Evolutionary conservation across 2,329 filamentous ascomycete genomes (phyloP), one percentile per base, ranked within the genome.

Genomic region (Trichophaea hybrida): DNA sequence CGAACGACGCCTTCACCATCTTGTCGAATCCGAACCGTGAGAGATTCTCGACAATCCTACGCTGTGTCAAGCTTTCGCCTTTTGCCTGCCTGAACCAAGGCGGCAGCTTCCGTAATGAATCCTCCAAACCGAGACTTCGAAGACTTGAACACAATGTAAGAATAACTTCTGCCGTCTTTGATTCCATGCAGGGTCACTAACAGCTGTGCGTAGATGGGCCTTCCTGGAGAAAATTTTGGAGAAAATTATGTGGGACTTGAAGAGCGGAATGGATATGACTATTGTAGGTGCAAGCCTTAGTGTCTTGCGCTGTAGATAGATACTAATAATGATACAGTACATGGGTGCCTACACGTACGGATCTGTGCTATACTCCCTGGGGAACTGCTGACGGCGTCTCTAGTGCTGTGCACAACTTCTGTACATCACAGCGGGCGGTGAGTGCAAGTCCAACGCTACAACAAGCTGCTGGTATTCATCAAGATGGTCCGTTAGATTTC

Each of bases 331-430:
- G 50, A 51, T 60, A 31, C 43, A 85, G 78, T 97, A 97, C 74
- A 96, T 97, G 91, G 88, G 87, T 59, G 83, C 96, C 62, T 97
- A 97, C 75, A 96, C 91, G 85, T 88, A 71, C 67, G 74, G 72
- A 59, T 46, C 37, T 34, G 35, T 6, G 17, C 40, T 6, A 37
- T 64, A 54, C 52, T 24, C 58, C 61, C 31, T 66, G 64, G 57
- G 58, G n/a, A 12, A 44, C 17, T 24, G 12, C 46, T 10, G 31
- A 31, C 31, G n/a, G 24, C 8, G 13, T 34, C 17, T 53, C 13
- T 71, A 90, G 79, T 57, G 89, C 90, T 62, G 93, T 98, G 54
- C 93, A 98, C 75, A 96, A 98, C 76, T 98, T 98, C 74, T 98
- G 93, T 73, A 98, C 93, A 59, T 95, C 93, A 31, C 93, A 97